phyloP scores from a whole-genome alignment of 2,329 filamentous ascomycete genomes.

The Cytospora piceae region DNA sequence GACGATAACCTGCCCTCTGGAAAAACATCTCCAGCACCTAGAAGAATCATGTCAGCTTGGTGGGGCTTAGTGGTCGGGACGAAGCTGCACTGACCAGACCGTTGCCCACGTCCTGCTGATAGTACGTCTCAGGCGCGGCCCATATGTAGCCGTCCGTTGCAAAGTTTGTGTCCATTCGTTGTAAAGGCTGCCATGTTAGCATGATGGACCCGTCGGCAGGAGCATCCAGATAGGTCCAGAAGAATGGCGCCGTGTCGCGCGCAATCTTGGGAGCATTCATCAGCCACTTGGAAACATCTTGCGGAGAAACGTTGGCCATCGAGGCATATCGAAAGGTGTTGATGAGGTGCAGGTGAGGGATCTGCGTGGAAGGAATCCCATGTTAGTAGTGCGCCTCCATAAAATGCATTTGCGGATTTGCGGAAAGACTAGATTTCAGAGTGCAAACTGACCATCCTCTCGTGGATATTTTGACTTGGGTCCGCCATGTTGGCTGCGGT shows the following conservation, averaged over 20 bases:
- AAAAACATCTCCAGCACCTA: slow-evolving; percentile 88
- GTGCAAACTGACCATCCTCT: slow-evolving; percentile 33
- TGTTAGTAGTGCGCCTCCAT: slow-evolving; percentile 40
- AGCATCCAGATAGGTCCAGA: slow-evolving; percentile 87
- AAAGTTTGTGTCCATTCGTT: slow-evolving; percentile 72
- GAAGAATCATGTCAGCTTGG: slow-evolving; percentile 10
- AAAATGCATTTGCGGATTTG: not conserved
- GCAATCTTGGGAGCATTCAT: slow-evolving; percentile 74
- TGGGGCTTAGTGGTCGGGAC: not conserved
- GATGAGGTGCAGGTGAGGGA: slow-evolving; percentile 87
- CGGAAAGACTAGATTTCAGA: not conserved
- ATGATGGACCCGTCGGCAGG: slow-evolving; percentile 82
- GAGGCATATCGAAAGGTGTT: slow-evolving; percentile 81
- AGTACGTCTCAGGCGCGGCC: slow-evolving; percentile 79
- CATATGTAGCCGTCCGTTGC: slow-evolving; percentile 93
- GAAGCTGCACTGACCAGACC: slow-evolving; percentile 52
- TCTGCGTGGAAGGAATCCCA: slow-evolving; percentile 49
- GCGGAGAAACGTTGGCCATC: slow-evolving; percentile 70
- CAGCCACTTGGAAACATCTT: slow-evolving; percentile 82
- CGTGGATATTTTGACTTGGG: slow-evolving; percentile 42
- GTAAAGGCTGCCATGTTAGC: slow-evolving; percentile 85
- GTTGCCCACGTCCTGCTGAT: slow-evolving; percentile 71
- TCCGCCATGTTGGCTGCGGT: slow-evolving; percentile 36
- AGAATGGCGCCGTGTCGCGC: slow-evolving; percentile 82
- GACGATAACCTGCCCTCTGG: slow-evolving; percentile 79